Evolutionary conservation across 2,329 filamentous ascomycete species (phyloP), one percentile per base, ranked within the genome.

Genomic region (Hymenoscyphus occultus): DNA sequence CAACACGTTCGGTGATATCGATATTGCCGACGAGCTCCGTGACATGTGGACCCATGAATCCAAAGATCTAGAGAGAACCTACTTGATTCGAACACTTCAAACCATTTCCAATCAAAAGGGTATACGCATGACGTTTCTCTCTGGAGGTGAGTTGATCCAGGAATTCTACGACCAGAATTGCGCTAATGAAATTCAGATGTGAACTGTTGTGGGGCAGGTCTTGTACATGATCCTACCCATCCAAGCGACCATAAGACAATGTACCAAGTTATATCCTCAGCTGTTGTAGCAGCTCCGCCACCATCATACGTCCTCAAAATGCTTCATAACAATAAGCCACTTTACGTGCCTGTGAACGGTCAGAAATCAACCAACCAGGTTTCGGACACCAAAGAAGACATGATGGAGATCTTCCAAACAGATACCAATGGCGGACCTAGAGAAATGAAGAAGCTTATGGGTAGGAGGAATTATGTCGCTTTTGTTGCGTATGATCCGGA

Each of bases 351-450:
- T 0, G 83, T 86, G 63, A 99, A 99, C 77, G 94, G 94, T n/a
- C 87, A 92, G 64, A 85, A 86, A 69, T 88, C 90, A 0, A 90
- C 84, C 1, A 86, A 92, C 67, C 85, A 89, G 69, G 84, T 91
- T 1, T 90, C 89, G 1, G 95, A 99, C 76, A 99, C 95, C 58
- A 98, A 99, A 78, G 95, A 99, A 78, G 95, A 99, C 79, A 99
- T 99, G 95, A 96, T 99, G 91, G 95, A 99, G 81, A 96, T 99
- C 71, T 99, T 99, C 84, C 92, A 95, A 73, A 91, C 90, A 7
- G 95, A 99, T 72, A 92, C 95, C 16, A 92, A 89, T 62, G 94
- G 95, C n/a, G 82, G 86, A 42, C 82, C 88, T 0, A 84, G 93
- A 58, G 94, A 97, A 77, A 83, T 93, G 74, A 93, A 93, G 80